Evolutionary conservation across 1,139 yeast genomes (phyloP).

Genomic region (Lodderomyces parapsilosis): DNA sequence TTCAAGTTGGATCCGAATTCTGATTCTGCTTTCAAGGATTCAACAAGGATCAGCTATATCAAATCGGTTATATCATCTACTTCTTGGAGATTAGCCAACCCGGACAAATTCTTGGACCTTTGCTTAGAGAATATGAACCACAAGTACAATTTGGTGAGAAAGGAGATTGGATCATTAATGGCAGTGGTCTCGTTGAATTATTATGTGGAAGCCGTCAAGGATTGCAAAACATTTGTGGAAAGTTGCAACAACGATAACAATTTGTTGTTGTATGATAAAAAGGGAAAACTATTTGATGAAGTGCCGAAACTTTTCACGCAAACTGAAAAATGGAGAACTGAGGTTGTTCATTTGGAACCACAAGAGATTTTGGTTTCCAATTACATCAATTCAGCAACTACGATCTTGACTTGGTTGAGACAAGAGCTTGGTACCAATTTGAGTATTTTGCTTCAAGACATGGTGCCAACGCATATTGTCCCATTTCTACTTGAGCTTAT

Average conservation of each 20-base stretch:
- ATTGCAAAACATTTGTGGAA: conserved; percentile 42
- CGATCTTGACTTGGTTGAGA: conserved; percentile 42
- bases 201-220: conserved; percentile 48
- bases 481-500: conserved; percentile 72
- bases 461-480: conserved; percentile 46
- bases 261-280: conserved; percentile 21
- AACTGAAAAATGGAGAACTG: conserved; percentile 44
- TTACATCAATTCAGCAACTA: conserved; percentile 49
- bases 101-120: conserved; percentile 46
- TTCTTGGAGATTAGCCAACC: conserved; percentile 58
- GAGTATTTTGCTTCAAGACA: conserved; percentile 38
- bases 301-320: conserved; percentile 39
- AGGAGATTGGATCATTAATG: conserved; percentile 65
- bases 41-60: conserved; percentile 60
- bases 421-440: conserved; percentile 43
- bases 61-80: conserved; percentile 54
- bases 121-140: conserved; percentile 54
- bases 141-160: conserved; percentile 76
- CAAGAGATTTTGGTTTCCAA: conserved; percentile 48
- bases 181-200: conserved; percentile 55
- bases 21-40: conserved; percentile 66
- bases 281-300: conserved; percentile 17
- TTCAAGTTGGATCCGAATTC: conserved; percentile 51
- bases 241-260: conserved; percentile 26
- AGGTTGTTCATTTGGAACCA: conserved; percentile 33